Evolutionary conservation across 2,329 filamentous ascomycete genomes (phyloP), one percentile per base, ranked within the genome.

Genomic region (Penicillium sp.): DNA sequence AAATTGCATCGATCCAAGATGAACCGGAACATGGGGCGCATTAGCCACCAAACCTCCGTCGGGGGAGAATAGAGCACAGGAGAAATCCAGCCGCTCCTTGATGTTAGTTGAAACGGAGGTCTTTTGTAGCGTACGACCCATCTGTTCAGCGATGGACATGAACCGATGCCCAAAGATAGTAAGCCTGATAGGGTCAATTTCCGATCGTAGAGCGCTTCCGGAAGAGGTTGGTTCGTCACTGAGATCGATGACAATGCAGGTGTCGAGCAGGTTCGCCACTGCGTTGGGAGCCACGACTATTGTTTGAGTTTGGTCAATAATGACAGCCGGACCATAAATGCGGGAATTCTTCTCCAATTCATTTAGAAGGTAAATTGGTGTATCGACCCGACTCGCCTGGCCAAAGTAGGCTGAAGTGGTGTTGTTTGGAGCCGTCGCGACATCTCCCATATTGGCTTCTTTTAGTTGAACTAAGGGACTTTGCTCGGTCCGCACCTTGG

Each of bases 201-300:
- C 66, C 3, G 68, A 65, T 3, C 63, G 55, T 3, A 54, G 38
- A 1, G 53, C 55, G 10, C 60, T 56, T 20, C 61, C 64, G 22
- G 59, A 35, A 8, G 62, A 59, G 59, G 69, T 82, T 14, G 62
- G 76, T 61, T 77, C 76, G 45, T 86, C 85, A 53, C 87, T 84
- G 39, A 94, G 83, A 61, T 96, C 91, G 68, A 97, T 92, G 7
- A 97, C 82, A 8, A 97, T 90, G 66, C 96, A 93, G 0, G 92
- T 96, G 60, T 90, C 82, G 18, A 96, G 86, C 32, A 96, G 81
- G 24, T 92, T 76, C 0, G 92, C 93, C 22, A 85, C 84, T 2
- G 91, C 85, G 31, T 83, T 84, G 0, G 92, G 93, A 0, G 90
- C 89, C 3, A 97, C 86, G 0, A 97, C 90, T 60, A 97, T 94